Conservation (phyloP, 495 filamentous ascomycete genomes). For the Penicillium paradoxum region DNA sequence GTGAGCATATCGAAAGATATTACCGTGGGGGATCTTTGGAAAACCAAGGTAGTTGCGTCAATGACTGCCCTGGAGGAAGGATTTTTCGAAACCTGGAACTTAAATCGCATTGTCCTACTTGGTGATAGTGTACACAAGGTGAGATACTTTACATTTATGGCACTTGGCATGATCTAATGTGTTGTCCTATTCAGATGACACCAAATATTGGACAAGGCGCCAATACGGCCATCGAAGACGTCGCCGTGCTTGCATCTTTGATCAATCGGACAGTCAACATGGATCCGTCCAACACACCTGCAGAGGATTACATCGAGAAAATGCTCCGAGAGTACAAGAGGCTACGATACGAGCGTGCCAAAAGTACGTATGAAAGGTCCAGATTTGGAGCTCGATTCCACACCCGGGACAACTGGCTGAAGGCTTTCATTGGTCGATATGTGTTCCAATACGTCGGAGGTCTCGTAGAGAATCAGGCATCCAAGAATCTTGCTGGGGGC, state of each 20-base stretch:
- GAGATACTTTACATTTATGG: neutral
- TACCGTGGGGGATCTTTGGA: constrained; percentile 3
- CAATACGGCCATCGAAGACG: constrained; percentile 9
- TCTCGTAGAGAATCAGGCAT: neutral
- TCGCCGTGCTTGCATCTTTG: constrained; percentile 2
- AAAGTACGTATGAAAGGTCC: neutral
- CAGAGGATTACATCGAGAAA: neutral
- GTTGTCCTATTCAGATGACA: constrained; percentile 2
- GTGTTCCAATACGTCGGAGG: neutral
- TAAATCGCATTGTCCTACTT: constrained; percentile 7
- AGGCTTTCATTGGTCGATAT: neutral
- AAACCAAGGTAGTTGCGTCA: constrained; percentile 10
- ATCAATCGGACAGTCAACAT: neutral
- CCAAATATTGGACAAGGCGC: constrained; percentile 10
- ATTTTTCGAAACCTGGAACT: constrained; percentile 8
- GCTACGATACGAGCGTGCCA: neutral
- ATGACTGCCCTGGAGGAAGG: constrained; percentile 12
- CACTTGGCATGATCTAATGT: neutral
- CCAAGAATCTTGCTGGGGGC: neutral
- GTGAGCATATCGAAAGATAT: neutral
- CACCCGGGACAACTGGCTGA: neutral
- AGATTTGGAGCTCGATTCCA: constrained; percentile 1
- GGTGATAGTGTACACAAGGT: constrained; percentile 16
- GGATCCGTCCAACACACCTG: neutral
- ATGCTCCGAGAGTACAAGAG: neutral